Evolutionary conservation across 1,284 basidiomycete genomes (phyloP), one percentile per base, ranked within the genome.

Genomic region (Ceratobasidium sp.): DNA sequence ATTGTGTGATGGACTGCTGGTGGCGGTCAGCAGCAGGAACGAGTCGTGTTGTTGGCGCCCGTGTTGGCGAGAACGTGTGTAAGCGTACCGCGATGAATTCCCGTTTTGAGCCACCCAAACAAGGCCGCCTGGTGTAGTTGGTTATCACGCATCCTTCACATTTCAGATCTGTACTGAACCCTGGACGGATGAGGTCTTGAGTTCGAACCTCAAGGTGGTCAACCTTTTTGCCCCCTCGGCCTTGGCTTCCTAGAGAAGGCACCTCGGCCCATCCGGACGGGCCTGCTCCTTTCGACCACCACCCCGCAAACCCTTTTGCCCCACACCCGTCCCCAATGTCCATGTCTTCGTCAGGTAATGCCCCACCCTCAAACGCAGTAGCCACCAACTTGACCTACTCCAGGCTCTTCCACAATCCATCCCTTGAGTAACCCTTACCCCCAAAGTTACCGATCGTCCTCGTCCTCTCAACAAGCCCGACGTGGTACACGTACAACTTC

Each of bases 1-100:
- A 99, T 98, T 73, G 74, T 81, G 50, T 65, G 29, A 43, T 55
- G 31, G 35, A 13, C 32, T 13, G 29, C 32, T 43, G 35, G 60
- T 65, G 60, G 60, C 49, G 2, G 60, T 53, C 49, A 25, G 32
- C 45, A 47, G 31, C 58, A 62, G 20, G 25, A 10, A 17, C 17
- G 17, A 40, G 38, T 40, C 38, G 38, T 40, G 38, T 17, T 13
- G 29, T 53, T 22, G 6, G 15, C 45, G 20, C 15, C 8, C 8
- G 45, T n/a, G 15, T 53, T 3, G 55, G 55, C 31, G 54, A 15
- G 20, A 49, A 49, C 20, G 45, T 22, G 45, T 25, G 45, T 22
- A 22, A 10, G 7, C 45, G 10, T 12, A 22, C 45, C 8, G 22
- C 20, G 45, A 47, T 8, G 8, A 40, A 8, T 40, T 17, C 38